These are phyloP conservation scores for Leccinellum albellum DNA, from an alignment of 768 basidiomycete genomes.

Conservation along the genomic window DNA sequence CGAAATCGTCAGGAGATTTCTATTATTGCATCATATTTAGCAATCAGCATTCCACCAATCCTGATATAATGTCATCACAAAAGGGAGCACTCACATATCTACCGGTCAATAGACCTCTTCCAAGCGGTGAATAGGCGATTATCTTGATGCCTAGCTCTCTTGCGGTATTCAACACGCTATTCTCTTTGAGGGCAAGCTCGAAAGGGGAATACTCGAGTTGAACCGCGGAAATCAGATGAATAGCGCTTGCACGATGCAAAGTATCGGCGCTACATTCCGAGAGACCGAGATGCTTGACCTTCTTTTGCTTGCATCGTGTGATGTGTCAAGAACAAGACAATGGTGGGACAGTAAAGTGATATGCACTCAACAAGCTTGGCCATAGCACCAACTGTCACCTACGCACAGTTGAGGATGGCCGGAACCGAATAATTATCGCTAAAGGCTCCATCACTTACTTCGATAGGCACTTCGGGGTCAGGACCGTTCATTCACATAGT, in stretches of 20 bases:
- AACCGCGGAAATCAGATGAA: conserved; percentile 48
- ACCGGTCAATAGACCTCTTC: conserved; percentile 50
- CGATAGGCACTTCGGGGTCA: conserved; percentile 44
- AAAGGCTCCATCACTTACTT: conserved; percentile 25
- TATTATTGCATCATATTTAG: conserved; percentile 1
- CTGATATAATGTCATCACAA: too few species aligned
- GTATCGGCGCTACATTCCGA: conserved; percentile 47
- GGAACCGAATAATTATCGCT: neutral
- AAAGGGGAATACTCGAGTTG: conserved; percentile 54
- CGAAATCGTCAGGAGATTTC: conserved; percentile 34
- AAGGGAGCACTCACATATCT: conserved; percentile 30
- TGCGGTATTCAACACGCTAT: conserved; percentile 39
- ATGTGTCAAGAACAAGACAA: neutral
- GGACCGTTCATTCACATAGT: conserved; percentile 24
- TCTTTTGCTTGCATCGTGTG: conserved; percentile 31
- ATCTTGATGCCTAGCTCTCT: conserved; percentile 48
- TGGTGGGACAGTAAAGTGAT: neutral
- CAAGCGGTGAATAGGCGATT: conserved; percentile 51
- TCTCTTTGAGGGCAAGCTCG: conserved; percentile 45
- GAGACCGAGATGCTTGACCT: conserved; percentile 48
- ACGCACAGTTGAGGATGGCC: neutral
- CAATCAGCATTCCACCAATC: neutral
- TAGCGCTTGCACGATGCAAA: conserved; percentile 46
- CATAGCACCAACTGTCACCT: conserved; percentile 47
- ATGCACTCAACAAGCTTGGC: conserved; percentile 49